These are phyloP conservation scores for Zostera marina DNA, from an alignment of 116 monocot genomes.

Conservation along the genomic window DNA sequence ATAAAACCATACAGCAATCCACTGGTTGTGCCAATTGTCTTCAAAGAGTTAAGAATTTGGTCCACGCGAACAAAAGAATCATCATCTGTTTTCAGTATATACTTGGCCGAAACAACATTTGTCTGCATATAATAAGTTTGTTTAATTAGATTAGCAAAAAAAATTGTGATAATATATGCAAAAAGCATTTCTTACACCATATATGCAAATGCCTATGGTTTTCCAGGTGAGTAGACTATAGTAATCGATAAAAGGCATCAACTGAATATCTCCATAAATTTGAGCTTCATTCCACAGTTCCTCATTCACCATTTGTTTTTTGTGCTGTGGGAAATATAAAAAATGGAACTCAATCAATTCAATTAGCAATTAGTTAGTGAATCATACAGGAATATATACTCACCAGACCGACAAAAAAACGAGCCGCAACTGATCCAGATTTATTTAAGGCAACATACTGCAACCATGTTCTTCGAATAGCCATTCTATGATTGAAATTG, in stretches of 20 bases:
- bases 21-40: slow-evolving; percentile 17
- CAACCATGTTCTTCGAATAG: slow-evolving; percentile 96
- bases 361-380: not conserved
- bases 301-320: slow-evolving; percentile 84
- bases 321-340: slow-evolving; percentile 40
- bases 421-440: slow-evolving; percentile 55
- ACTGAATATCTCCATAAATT: slow-evolving; percentile 85
- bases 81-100: slow-evolving; percentile 92
- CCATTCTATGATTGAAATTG: slow-evolving; percentile 95
- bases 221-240: slow-evolving; percentile 90
- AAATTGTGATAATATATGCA: not conserved
- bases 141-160: not conserved
- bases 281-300: slow-evolving; percentile 91
- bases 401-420: slow-evolving; percentile 98
- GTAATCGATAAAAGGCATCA: slow-evolving; percentile 98
- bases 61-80: slow-evolving; percentile 91
- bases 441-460: slow-evolving; percentile 61
- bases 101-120: slow-evolving; percentile 57
- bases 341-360: not conserved
- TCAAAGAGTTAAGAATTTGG: slow-evolving; percentile 54
- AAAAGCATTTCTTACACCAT: slow-evolving; percentile 37
- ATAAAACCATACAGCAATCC: slow-evolving; percentile 69
- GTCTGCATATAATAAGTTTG: slow-evolving; percentile 22
- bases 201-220: slow-evolving; percentile 88
- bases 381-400: slow-evolving; percentile 1